Evolutionary conservation across 1,284 basidiomycete species (phyloP), one percentile per base, ranked within the genome.

Genomic region (Fomitiporia mediterranea): DNA sequence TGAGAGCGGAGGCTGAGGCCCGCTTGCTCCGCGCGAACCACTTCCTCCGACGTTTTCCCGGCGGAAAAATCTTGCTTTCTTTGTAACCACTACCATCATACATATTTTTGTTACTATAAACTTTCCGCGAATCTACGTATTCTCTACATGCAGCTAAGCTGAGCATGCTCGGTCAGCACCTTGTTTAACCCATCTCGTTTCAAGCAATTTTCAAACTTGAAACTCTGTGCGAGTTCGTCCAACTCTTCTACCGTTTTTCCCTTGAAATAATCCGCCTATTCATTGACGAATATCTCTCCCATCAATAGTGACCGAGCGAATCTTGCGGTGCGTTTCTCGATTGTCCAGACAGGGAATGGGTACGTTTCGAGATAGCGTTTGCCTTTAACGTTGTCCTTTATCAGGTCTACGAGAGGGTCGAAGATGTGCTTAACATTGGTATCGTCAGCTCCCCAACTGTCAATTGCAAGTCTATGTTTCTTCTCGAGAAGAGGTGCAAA

Each of bases 371-470:
- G 77, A 65, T 74, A 69, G 61, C 72, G 71, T 49, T 60, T 62
- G 44, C 63, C 61, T 1, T 73, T 69, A 13, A 82, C 70, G 56
- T 80, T 76, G 35, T 76, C 62, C 53, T 70, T 64, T 60, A 86
- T 69, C 69, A 81, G 81, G 49, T 82, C 67, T 58, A 78, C 70
- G 58, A 86, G 65, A 4, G 84, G 84, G 50, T 79, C 64, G 67
- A 84, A 87, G 46, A 82, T 64, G 58, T 74, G 64, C 50, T 72
- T 70, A 52, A 87, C 74, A 37, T 65, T 61, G 39, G 70, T 64
- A 56, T 74, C 75, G 63, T 83, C 79, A 4, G 80, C 73, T 15
- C 85, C 84, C 85, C 84, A 86, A 13, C 80, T 74, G 64, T 88
- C 84, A 43, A 79, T 70, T 0, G 83, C 84, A 32, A 86, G 74